phyloP scores from a whole-genome alignment of 495 filamentous ascomycete species.

The Aspergillus diversus region DNA sequence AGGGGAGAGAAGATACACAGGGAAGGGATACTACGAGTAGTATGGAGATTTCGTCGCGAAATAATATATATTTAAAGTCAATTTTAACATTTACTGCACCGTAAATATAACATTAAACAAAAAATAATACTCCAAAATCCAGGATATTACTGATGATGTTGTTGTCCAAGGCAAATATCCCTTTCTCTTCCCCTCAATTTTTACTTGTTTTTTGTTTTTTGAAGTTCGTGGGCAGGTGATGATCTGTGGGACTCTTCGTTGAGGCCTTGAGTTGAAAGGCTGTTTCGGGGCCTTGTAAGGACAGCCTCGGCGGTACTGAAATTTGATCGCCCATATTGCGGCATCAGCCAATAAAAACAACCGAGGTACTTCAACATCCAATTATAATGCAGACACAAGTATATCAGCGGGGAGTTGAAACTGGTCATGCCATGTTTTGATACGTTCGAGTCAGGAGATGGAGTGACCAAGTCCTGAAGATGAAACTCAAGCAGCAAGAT shows the following conservation, averaged over 20 bases:
- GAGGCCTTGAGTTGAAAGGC: not conserved
- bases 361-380: not conserved
- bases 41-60: too few species aligned
- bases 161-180: not conserved
- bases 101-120: too few species aligned
- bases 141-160: too few species aligned
- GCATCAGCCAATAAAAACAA: not conserved
- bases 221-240: not conserved
- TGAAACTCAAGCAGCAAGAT: too few species aligned
- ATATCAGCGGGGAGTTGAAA: slow-evolving; percentile 8
- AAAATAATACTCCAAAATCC: too few species aligned
- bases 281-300: slow-evolving; percentile 11
- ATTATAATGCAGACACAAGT: not conserved
- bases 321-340: not conserved
- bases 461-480: not conserved
- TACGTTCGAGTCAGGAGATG: slow-evolving; percentile 5
- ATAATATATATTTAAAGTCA: too few species aligned
- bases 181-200: not conserved
- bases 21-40: too few species aligned
- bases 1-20: too few species aligned
- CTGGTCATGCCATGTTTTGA: slow-evolving; percentile 15
- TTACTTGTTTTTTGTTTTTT: not conserved
- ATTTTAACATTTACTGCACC: too few species aligned
- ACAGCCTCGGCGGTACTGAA: slow-evolving; percentile 6
- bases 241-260: not conserved